These are phyloP conservation scores for Mycena rebaudengoi DNA, from an alignment of 768 basidiomycete species.

Conservation along the genomic window DNA sequence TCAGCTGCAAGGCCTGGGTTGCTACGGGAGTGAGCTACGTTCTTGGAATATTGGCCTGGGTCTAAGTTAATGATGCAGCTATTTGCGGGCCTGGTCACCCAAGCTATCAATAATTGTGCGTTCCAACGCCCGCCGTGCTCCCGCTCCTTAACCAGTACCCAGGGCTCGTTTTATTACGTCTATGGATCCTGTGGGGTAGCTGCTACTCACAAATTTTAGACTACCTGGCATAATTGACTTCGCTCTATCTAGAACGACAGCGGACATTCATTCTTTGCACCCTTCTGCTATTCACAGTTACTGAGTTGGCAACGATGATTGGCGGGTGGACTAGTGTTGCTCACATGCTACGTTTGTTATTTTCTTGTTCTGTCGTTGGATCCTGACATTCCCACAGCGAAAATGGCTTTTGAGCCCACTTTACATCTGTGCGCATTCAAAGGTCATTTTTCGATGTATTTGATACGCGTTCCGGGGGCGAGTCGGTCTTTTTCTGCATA, in stretches of 20 bases:
- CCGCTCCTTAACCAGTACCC: background rate
- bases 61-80: conserved; percentile 23
- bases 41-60: no score
- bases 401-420: background rate
- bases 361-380: background rate
- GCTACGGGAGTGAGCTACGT: background rate
- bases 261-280: conserved; percentile 9
- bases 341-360: background rate
- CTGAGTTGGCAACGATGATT: background rate
- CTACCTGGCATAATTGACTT: no score
- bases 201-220: no score
- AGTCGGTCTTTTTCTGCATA: background rate
- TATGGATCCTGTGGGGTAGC: conserved; percentile 47
- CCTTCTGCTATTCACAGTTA: background rate
- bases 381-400: background rate
- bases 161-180: conserved; percentile 50
- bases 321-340: background rate
- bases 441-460: background rate
- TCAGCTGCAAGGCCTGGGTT: conserved; percentile 11
- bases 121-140: background rate
- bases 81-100: conserved; percentile 44
- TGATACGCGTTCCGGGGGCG: conserved; percentile 16
- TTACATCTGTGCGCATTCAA: background rate
- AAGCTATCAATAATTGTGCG: conserved; percentile 45
- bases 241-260: conserved; percentile 3